A percentile compares a stretch with the other conserved stretches of the same genome.
Conservation (phyloP, 352 stramenopile genomes). For the Phytophthora sojae region DNA sequence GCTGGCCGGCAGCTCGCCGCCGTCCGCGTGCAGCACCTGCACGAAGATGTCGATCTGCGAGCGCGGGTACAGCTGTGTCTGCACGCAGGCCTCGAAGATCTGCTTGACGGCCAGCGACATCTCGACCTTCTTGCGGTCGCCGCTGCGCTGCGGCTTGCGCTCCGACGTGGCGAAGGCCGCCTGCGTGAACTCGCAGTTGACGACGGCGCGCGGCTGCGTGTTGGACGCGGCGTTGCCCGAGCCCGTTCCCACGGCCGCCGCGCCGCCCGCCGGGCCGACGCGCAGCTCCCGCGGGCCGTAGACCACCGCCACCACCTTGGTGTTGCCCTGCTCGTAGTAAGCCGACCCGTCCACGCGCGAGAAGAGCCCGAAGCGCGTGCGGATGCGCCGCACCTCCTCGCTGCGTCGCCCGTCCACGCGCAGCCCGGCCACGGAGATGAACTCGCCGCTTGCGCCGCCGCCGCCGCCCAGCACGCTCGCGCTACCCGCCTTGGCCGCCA, state of each 20-base stretch:
- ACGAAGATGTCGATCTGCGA: conserved; percentile 95
- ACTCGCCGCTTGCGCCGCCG: conserved; percentile 70
- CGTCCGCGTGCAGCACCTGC: conserved; percentile 92
- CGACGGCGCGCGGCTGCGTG: conserved; percentile 70
- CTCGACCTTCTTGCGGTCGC: conserved; percentile 90
- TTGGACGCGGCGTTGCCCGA: conserved; percentile 72
- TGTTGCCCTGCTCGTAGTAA: conserved; percentile 91
- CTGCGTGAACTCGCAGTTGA: conserved; percentile 90
- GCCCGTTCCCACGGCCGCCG: conserved; percentile 55
- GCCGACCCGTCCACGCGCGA: conserved; percentile 87
- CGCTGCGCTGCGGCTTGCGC: conserved; percentile 77
- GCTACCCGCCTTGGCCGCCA: conserved; percentile 71
- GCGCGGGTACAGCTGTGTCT: conserved; percentile 91
- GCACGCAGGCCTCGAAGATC: conserved; percentile 92
- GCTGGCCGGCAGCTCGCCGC: conserved; percentile 85
- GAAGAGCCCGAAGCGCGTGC: conserved; percentile 87
- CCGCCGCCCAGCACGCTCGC: conserved; percentile 62
- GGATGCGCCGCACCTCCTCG: conserved; percentile 86
- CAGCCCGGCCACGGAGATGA: conserved; percentile 85
- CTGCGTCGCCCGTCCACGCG: conserved; percentile 86
- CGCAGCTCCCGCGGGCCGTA: conserved; percentile 89
- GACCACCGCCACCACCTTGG: conserved; percentile 90
- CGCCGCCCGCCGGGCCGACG: conserved; percentile 38
- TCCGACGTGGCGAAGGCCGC: conserved; percentile 90
- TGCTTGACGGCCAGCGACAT: conserved; percentile 91